A percentile compares a stretch with the other conserved stretches of the same genome.
Conservation (phyloP, 1,139 yeast genomes). For the Saccharomyces hybrid region DNA sequence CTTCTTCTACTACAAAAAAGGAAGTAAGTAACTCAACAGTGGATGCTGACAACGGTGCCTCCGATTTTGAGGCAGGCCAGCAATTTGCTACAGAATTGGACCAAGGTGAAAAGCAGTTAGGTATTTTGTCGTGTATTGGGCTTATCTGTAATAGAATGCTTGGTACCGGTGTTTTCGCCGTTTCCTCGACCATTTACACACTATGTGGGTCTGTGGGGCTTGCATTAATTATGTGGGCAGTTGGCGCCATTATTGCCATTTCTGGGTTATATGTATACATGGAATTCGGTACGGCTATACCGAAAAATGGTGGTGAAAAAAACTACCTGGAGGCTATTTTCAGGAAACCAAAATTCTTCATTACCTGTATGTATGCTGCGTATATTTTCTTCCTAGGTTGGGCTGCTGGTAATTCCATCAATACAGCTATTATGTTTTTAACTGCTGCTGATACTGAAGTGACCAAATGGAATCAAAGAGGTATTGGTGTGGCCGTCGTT, state of each 20-base stretch:
- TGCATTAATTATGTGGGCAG: conserved; percentile 65
- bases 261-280: conserved; percentile 70
- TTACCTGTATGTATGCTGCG: conserved; percentile 69
- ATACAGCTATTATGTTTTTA: conserved; percentile 36
- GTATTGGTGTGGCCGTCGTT: conserved; percentile 65
- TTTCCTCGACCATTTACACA: conserved; percentile 67
- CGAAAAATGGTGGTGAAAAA: conserved; percentile 85
- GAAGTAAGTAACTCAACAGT: conserved; percentile 4
- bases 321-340: conserved; percentile 71
- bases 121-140: conserved; percentile 61
- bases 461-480: conserved; percentile 70
- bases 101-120: conserved; percentile 50
- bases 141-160: conserved; percentile 72
- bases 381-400: conserved; percentile 74
- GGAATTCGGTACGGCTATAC: conserved; percentile 80
- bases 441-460: conserved; percentile 66
- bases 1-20: conserved; percentile 5
- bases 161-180: conserved; percentile 84
- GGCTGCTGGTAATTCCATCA: conserved; percentile 57
- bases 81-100: conserved; percentile 38
- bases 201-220: conserved; percentile 68
- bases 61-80: conserved; percentile 25
- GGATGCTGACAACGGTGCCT: conserved; percentile 9
- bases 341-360: conserved; percentile 58
- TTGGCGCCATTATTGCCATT: conserved; percentile 67